Percentiles rank a stretch among this genome's conserved stretches.
Conservation (phyloP, 2,329 filamentous ascomycete genomes). For the Bipolaris victoriae region DNA sequence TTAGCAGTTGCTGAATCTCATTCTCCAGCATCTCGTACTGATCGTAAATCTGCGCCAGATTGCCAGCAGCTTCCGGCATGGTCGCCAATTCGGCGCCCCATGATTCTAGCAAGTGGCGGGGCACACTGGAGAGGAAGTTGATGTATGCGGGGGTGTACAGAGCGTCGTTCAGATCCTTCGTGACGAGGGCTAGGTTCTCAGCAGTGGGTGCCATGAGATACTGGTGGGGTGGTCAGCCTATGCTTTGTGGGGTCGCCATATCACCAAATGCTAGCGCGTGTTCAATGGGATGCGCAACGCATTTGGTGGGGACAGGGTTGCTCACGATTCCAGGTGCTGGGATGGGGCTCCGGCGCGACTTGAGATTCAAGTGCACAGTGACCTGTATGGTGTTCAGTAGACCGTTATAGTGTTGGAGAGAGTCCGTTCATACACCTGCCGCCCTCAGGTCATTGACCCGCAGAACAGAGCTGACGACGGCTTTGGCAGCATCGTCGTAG, state of each 20-base stretch:
- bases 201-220: conserved; percentile 92
- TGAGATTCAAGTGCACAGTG: conserved; percentile 65
- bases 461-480: conserved; percentile 92
- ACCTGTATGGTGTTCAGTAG: conserved; percentile 70
- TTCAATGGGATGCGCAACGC: not conserved
- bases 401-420: not conserved
- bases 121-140: conserved; percentile 95
- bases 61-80: conserved; percentile 80
- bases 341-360: conserved; percentile 82
- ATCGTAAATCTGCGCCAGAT: conserved; percentile 90
- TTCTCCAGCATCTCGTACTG: conserved; percentile 55
- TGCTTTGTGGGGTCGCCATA: not conserved
- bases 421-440: conserved; percentile 67
- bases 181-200: conserved; percentile 81
- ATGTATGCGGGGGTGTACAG: conserved; percentile 89
- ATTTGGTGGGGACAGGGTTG: not conserved
- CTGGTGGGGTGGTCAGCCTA: conserved; percentile 66
- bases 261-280: not conserved
- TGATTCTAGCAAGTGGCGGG: conserved; percentile 87
- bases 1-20: not conserved
- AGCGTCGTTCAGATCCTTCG: conserved; percentile 81
- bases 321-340: conserved; percentile 53
- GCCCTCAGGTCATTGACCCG: conserved; percentile 89
- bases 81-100: conserved; percentile 85
- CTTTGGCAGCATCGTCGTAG: conserved; percentile 83